These are phyloP conservation scores for Pseudocercospora macadamiae DNA, from an alignment of 2,329 filamentous ascomycete species.

Conservation along the genomic window DNA sequence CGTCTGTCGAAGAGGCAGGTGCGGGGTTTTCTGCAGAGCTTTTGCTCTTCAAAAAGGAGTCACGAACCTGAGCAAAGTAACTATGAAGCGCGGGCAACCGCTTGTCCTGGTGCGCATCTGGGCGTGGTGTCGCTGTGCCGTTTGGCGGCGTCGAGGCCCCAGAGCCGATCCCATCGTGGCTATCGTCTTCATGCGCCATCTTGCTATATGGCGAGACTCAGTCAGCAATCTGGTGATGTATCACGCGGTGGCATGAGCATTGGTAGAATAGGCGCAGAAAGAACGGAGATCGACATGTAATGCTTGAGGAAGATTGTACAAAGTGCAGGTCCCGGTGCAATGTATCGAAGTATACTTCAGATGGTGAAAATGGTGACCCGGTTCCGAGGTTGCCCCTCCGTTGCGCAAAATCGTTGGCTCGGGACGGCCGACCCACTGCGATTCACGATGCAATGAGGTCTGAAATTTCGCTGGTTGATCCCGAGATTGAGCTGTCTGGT, in stretches of 20 bases:
- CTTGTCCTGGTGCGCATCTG: slow-evolving; percentile 85
- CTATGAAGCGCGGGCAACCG: slow-evolving; percentile 92
- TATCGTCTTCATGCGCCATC: slow-evolving; percentile 60
- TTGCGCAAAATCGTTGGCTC: slow-evolving; percentile 5
- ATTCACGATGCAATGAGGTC: slow-evolving; percentile 2
- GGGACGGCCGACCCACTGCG: slow-evolving; percentile 2
- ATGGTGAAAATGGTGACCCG: slow-evolving; percentile 14
- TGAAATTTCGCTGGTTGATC: slow-evolving; percentile 14
- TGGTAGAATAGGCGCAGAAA: slow-evolving; percentile 12
- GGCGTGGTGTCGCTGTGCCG: slow-evolving; percentile 81
- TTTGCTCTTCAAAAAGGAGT: slow-evolving; percentile 57
- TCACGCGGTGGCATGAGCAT: slow-evolving; percentile 18
- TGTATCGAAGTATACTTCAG: slow-evolving; percentile 14
- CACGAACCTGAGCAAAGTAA: slow-evolving; percentile 99
- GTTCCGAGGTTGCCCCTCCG: slow-evolving; percentile 5
- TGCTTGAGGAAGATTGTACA: slow-evolving; percentile 8
- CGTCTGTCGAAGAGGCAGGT: slow-evolving; percentile 28
- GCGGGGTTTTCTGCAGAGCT: slow-evolving; percentile 36
- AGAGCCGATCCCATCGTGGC: slow-evolving; percentile 75
- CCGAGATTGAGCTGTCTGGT: slow-evolving; percentile 8
- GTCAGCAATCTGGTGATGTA: slow-evolving; percentile 31
- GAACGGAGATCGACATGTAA: slow-evolving; percentile 23
- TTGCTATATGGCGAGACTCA: slow-evolving; percentile 32
- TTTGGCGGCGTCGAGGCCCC: slow-evolving; percentile 84
- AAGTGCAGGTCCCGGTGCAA: slow-evolving; percentile 12